Conservation (phyloP, 257 asterid species). For the Coffea eugenioides region DNA sequence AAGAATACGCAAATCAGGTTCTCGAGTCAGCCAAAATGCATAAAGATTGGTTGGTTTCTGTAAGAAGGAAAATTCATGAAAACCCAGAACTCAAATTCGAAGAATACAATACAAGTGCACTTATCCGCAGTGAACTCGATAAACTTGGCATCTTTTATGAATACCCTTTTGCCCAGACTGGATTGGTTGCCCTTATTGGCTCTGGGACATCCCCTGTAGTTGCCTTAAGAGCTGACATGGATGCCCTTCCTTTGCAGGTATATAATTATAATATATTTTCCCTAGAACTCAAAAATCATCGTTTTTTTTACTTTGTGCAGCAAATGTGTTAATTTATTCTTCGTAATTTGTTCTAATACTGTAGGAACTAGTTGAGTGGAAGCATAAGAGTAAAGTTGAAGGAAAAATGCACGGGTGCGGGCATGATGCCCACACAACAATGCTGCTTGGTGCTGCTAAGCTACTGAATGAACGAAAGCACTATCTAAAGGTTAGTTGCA, state of each 20-base stretch:
- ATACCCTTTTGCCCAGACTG: constrained; percentile 77
- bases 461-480: constrained; percentile 61
- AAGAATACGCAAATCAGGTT: constrained; percentile 44
- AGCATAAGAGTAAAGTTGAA: constrained; percentile 77
- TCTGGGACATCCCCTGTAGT: constrained; percentile 66
- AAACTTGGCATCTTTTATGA: constrained; percentile 55
- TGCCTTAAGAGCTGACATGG: constrained; percentile 91
- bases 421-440: constrained; percentile 89
- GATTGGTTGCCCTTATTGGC: constrained; percentile 81
- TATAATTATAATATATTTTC: background rate
- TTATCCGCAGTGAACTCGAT: constrained; percentile 66
- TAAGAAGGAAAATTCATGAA: constrained; percentile 79
- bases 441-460: constrained; percentile 96
- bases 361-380: constrained; percentile 88
- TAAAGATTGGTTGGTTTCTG: constrained; percentile 54
- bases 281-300: background rate
- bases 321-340: background rate
- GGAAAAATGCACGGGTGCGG: constrained; percentile 96
- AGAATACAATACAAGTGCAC: constrained; percentile 76
- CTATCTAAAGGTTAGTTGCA: constrained; percentile 54
- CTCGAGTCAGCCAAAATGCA: constrained; percentile 50
- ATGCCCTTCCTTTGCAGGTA: constrained; percentile 83
- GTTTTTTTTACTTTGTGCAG: background rate
- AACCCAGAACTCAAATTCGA: constrained; percentile 73
- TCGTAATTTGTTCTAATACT: background rate